These are phyloP conservation scores for Rosa rugosa DNA, from an alignment of 306 rosid genomes.

Conservation along the genomic window DNA sequence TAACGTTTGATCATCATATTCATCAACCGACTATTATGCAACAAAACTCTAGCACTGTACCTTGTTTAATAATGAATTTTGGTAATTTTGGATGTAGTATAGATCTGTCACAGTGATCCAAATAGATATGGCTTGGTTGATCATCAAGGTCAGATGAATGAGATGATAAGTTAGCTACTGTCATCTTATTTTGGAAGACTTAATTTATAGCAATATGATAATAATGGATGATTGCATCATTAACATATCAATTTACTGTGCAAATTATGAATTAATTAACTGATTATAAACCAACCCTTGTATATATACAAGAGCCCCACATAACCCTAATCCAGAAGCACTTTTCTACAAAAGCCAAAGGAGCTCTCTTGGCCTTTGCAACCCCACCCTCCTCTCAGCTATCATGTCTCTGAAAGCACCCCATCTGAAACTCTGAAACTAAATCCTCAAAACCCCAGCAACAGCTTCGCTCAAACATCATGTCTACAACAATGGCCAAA, in stretches of 20 bases:
- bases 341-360: conserved; percentile 25
- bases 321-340: conserved; percentile 25
- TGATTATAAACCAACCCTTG: conserved; percentile 26
- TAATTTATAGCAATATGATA: background rate
- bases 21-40: background rate
- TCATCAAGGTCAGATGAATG: background rate
- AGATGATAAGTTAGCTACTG: background rate
- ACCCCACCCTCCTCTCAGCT: conserved; percentile 15
- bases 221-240: background rate
- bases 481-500: conserved; percentile 60
- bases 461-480: conserved; percentile 23
- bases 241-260: conserved; percentile 17
- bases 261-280: conserved; percentile 10
- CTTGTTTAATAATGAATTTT: background rate
- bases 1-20: background rate
- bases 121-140: background rate
- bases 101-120: background rate
- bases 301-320: conserved; percentile 12
- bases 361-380: conserved; percentile 19
- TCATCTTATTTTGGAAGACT: background rate
- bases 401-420: conserved; percentile 8
- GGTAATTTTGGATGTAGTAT: background rate
- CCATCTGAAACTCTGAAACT: conserved; percentile 20
- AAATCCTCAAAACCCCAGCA: conserved; percentile 16
- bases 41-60: background rate